phyloP scores from a whole-genome alignment of 257 asterid species.

The Nemophila menziesii region DNA sequence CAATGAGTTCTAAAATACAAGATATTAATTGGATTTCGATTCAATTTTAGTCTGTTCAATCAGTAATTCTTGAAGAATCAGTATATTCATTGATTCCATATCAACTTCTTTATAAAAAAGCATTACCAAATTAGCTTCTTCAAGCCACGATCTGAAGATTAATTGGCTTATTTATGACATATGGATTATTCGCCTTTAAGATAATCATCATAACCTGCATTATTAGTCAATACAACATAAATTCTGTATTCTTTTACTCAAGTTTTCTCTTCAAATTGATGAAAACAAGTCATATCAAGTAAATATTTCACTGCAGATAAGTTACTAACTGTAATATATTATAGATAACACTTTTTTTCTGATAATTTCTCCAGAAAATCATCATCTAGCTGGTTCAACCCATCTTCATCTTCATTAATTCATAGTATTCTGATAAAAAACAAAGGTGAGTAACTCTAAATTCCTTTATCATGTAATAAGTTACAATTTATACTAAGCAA shows the following conservation, averaged over 20 bases:
- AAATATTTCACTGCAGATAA: neutral
- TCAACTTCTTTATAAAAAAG: neutral
- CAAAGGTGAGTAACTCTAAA: constrained; percentile 33
- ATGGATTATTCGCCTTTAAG: neutral
- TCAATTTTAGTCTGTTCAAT: neutral
- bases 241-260: neutral
- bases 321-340: neutral
- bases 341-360: neutral
- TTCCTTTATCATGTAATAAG: neutral
- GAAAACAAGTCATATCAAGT: neutral
- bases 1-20: neutral
- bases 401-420: constrained; percentile 21
- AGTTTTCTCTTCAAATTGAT: neutral
- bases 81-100: too few relatives aligned
- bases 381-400: constrained; percentile 22
- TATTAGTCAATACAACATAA: too few relatives aligned
- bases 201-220: neutral
- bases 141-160: neutral
- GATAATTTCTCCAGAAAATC: constrained; percentile 27
- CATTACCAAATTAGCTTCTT: neutral
- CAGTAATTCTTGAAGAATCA: neutral
- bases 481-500: neutral
- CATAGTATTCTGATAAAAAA: constrained; percentile 19
- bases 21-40: neutral
- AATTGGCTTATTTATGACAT: too few relatives aligned